Conservation (phyloP, 345 rosid genomes). For the Melastoma malabathricum region DNA sequence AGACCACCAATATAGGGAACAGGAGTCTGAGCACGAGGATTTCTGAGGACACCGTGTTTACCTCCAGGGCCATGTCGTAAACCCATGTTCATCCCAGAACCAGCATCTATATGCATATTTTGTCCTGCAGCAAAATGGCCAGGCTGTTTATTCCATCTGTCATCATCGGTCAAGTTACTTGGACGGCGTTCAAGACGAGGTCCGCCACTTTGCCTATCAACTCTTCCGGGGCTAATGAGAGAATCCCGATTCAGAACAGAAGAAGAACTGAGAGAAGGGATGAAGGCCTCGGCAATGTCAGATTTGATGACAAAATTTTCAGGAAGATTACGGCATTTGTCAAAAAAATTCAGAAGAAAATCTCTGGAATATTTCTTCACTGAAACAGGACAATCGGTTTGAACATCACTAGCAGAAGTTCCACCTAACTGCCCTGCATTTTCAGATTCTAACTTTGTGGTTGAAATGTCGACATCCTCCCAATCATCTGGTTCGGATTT, state of each 20-base stretch:
- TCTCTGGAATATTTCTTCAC: slow-evolving; percentile 86
- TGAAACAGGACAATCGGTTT: slow-evolving; percentile 26
- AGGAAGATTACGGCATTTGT: slow-evolving; percentile 58
- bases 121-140: slow-evolving; percentile 40
- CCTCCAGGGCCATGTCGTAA: slow-evolving; percentile 67
- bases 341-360: slow-evolving; percentile 71
- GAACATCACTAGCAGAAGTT: slow-evolving; percentile 16
- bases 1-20: slow-evolving; percentile 34
- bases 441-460: slow-evolving; percentile 55
- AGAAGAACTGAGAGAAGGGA: slow-evolving; percentile 20
- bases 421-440: slow-evolving; percentile 14
- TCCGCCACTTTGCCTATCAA: slow-evolving; percentile 50
- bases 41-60: slow-evolving; percentile 58
- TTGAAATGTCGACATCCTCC: slow-evolving; percentile 90
- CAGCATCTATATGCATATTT: slow-evolving; percentile 31
- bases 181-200: slow-evolving; percentile 64
- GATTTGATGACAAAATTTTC: slow-evolving; percentile 36
- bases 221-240: slow-evolving; percentile 47
- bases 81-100: slow-evolving; percentile 34
- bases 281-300: slow-evolving; percentile 35
- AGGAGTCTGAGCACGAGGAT: slow-evolving; percentile 52
- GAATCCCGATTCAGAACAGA: slow-evolving; percentile 46
- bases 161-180: slow-evolving; percentile 48
- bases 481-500: slow-evolving; percentile 87
- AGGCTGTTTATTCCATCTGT: slow-evolving; percentile 47